These are phyloP conservation scores for Cyclospora cayetanensis DNA, from an alignment of 169 alveolate genomes.

Conservation along the genomic window DNA sequence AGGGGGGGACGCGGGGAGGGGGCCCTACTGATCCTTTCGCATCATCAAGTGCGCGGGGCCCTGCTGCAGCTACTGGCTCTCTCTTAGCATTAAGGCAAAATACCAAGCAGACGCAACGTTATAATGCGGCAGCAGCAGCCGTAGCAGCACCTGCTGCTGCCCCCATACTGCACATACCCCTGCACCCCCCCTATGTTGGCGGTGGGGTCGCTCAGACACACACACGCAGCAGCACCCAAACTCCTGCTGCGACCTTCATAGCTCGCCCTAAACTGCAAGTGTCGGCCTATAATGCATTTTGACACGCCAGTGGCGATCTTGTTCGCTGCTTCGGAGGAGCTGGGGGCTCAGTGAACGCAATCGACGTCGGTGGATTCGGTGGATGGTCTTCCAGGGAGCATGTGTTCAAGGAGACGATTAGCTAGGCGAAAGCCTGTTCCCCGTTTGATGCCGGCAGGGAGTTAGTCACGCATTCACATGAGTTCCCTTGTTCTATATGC, in stretches of 20 bases:
- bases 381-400: no score
- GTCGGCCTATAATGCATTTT: not conserved
- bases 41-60: not conserved
- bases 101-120: not conserved
- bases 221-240: not conserved
- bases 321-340: not conserved
- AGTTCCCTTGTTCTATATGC: no score
- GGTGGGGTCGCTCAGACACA: conserved; percentile 19
- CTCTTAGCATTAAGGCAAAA: not conserved
- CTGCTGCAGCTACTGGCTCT: conserved; percentile 2
- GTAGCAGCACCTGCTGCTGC: conserved; percentile 15
- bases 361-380: no score
- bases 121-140: not conserved
- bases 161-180: not conserved
- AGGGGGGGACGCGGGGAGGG: not conserved
- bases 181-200: no score
- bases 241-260: no score
- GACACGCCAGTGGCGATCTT: not conserved
- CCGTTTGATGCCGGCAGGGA: no score
- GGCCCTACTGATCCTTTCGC: not conserved
- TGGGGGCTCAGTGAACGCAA: not conserved
- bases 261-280: not conserved
- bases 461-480: no score
- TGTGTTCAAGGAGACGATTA: no score
- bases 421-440: no score